Conservation (phyloP, 1,284 basidiomycete genomes). For the Heterobasidion occidentale region DNA sequence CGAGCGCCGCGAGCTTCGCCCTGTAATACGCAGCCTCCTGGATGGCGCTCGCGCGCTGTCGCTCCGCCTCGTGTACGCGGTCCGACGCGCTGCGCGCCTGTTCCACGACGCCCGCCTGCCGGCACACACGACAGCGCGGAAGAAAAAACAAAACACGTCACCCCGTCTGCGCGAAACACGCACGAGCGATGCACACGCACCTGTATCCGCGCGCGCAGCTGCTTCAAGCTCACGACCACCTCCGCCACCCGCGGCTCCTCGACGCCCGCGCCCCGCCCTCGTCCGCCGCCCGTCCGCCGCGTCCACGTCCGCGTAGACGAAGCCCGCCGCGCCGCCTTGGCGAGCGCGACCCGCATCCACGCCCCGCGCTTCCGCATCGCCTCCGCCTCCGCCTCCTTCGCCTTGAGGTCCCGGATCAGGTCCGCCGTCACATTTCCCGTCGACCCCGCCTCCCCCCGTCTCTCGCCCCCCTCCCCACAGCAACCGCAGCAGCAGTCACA, state of each 20-base stretch:
- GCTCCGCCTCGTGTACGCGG: slow-evolving; percentile 75
- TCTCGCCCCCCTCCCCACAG: too few species aligned
- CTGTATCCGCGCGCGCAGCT: slow-evolving; percentile 84
- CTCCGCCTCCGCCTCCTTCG: slow-evolving; percentile 78
- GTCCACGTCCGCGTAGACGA: slow-evolving; percentile 48
- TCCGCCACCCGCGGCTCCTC: slow-evolving; percentile 46
- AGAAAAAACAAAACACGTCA: slow-evolving; percentile 8
- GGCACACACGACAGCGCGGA: background rate
- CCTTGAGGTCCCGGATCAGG: slow-evolving; percentile 69
- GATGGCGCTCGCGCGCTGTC: slow-evolving; percentile 70
- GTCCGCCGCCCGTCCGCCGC: slow-evolving; percentile 23
- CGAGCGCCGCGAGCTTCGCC: slow-evolving; percentile 85
- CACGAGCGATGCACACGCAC: slow-evolving; percentile 34
- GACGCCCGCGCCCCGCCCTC: slow-evolving; percentile 6
- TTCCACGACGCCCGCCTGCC: slow-evolving; percentile 61
- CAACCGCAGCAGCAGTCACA: slow-evolving; percentile 17
- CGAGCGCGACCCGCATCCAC: slow-evolving; percentile 83
- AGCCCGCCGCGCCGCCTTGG: slow-evolving; percentile 80
- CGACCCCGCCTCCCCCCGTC: slow-evolving; percentile 31
- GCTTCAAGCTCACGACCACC: slow-evolving; percentile 79
- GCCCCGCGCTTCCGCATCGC: slow-evolving; percentile 68
- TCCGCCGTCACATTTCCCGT: slow-evolving; percentile 60
- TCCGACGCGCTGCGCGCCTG: slow-evolving; percentile 76
- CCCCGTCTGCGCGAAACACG: background rate
- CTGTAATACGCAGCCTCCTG: slow-evolving; percentile 97